Evolutionary conservation across 2,329 filamentous ascomycete species (phyloP), one percentile per base, ranked within the genome.

Genomic region (Byssothecium circinans): DNA sequence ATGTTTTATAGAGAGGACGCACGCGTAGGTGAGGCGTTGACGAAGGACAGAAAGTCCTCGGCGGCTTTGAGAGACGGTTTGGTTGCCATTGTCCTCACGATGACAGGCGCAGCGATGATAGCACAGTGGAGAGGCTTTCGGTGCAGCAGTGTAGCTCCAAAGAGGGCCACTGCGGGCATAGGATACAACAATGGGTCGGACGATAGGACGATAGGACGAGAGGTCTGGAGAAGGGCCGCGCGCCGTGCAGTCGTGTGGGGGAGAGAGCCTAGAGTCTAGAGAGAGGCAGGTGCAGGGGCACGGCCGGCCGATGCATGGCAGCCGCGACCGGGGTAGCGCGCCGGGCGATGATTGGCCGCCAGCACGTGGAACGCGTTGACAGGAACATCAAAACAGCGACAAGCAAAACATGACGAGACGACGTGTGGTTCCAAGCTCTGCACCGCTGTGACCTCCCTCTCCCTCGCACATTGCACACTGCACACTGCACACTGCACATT

Each of bases 11-110:
- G 27, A 39, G 23, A 11, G 8, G 41, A 71, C 84, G 61, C 80
- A 96, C 91, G 92, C 43, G 91, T 95, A 11, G 94, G 94, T 49
- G 91, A 96, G 54, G 86, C 88, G 74, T 96, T 95, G 70, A 96
- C 86, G 75, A 96, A 96, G 74, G 89, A 87, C 67, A 96, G 75
- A 72, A 96, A 96, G 78, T 95, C 89, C 74, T 87, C 77, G 45
- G 89, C 89, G 46, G 67, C 74, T 52, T 74, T 62, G 47, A 75
- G 65, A 1, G 74, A 74, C 11, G 70, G 69, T 49, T 71, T 72
- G 57, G 64, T 52, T 20, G 68, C 50, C 69, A 72, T 72, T 52
- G 58, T 61, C 45, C 53, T 53, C 12, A 54, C 42, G 56, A 42
- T n/a, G 27, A 60, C 35, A 56, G 50, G 43, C 45, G 54, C 33